These are phyloP conservation scores for Begonia masoniana DNA, from an alignment of 306 rosid species.

Conservation along the genomic window DNA sequence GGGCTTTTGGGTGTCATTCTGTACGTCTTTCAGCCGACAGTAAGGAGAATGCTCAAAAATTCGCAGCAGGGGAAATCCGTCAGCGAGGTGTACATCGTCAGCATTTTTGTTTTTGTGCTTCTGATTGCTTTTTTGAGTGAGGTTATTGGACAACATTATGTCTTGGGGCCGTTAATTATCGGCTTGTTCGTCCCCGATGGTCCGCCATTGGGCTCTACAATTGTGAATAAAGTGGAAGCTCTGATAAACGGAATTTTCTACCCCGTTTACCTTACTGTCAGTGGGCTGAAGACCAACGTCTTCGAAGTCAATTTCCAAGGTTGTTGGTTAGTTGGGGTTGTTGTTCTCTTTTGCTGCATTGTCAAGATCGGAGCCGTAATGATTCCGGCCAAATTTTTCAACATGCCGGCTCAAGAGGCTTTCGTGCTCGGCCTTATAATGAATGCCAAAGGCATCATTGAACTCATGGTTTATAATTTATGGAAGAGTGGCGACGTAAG, in stretches of 20 bases:
- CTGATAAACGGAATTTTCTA: conserved; percentile 23
- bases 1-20: conserved; percentile 5
- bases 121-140: conserved; percentile 24
- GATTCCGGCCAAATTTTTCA: conserved; percentile 25
- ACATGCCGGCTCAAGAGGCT: conserved; percentile 23
- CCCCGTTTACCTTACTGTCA: conserved; percentile 43
- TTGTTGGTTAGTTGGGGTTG: conserved; percentile 6
- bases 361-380: conserved; percentile 41
- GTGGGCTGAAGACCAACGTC: conserved; percentile 42
- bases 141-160: conserved; percentile 37
- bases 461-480: conserved; percentile 30
- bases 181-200: conserved; percentile 51
- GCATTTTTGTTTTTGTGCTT: conserved; percentile 21
- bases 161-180: conserved; percentile 36
- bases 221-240: conserved; percentile 31
- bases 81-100: conserved; percentile 9
- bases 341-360: conserved; percentile 13
- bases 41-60: conserved; percentile 13
- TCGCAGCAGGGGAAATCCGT: conserved; percentile 13
- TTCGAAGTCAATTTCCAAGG: conserved; percentile 10
- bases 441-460: conserved; percentile 50
- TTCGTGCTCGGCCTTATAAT: conserved; percentile 39
- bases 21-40: conserved; percentile 18
- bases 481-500: conserved; percentile 34
- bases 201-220: conserved; percentile 45